phyloP scores from a whole-genome alignment of 805 yeast genomes.

The Jamesozyma jinghongensis region DNA sequence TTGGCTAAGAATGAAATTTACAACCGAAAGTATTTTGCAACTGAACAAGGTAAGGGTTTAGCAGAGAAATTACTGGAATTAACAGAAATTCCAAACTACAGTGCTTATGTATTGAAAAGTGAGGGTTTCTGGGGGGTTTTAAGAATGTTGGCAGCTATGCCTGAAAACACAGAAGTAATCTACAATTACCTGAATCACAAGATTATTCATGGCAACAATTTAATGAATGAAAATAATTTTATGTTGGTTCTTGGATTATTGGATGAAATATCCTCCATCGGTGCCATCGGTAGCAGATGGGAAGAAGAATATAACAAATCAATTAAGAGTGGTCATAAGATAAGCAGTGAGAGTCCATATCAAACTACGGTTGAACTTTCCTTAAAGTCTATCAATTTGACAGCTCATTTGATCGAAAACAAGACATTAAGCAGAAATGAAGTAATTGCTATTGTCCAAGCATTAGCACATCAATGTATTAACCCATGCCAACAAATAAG shows the following conservation, averaged over 20 bases:
- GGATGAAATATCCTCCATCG: slow-evolving; percentile 74
- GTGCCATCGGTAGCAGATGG: slow-evolving; percentile 70
- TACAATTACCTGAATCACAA: slow-evolving; percentile 40
- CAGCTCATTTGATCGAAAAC: slow-evolving; percentile 41
- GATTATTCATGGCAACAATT: slow-evolving; percentile 22
- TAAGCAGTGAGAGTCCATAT: slow-evolving; percentile 40
- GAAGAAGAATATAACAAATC: slow-evolving; percentile 52
- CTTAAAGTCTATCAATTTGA: slow-evolving; percentile 51
- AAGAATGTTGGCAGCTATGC: slow-evolving; percentile 39
- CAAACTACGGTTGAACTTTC: slow-evolving; percentile 50
- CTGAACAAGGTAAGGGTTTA: slow-evolving; percentile 39
- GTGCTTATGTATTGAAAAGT: slow-evolving; percentile 38
- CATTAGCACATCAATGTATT: slow-evolving; percentile 79
- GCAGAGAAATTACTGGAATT: slow-evolving; percentile 36
- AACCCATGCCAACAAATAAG: slow-evolving; percentile 80
- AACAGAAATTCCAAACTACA: slow-evolving; percentile 19
- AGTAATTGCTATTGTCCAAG: slow-evolving; percentile 57
- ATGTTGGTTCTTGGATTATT: slow-evolving; percentile 60
- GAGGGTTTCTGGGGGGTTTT: slow-evolving; percentile 48
- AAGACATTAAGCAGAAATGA: slow-evolving; percentile 27
- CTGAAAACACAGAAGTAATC: slow-evolving; percentile 36
- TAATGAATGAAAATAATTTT: slow-evolving; percentile 40
- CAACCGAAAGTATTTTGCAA: slow-evolving; percentile 26
- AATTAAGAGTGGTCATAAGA: slow-evolving; percentile 36
- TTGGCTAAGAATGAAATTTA: slow-evolving; percentile 28